Base-by-base conservation (phyloP, 2,329 filamentous ascomycete genomes). In the Akanthomyces uredinophilus region DNA sequence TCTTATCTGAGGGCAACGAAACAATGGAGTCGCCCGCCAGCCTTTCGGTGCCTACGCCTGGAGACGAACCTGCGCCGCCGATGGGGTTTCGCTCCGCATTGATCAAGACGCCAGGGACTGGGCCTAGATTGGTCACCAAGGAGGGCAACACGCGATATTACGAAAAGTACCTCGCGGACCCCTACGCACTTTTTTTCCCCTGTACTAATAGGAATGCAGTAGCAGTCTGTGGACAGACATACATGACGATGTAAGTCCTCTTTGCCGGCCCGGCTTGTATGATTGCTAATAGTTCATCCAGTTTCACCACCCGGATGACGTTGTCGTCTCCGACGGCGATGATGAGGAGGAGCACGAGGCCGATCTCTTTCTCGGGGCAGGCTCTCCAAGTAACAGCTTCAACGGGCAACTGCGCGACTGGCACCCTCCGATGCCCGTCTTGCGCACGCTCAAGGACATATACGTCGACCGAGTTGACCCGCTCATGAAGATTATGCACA, bases 201-300 rank as follows among this genome's bases (percentile, higher is more conserved):
- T 87, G 85, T 74, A 5, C 46, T 59, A 32, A 50, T 29, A 8
- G 14, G 18, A 1, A 4, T 59, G 1, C 10, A 51, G 57, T 13
- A 88, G 83, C 71, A 85, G 83, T 14, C 88, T 90, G 68, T 90
- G 86, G 86, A 83, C 86, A 18, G 87, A 81, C 63, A 78, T 90
- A 50, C 87, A 83, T 61, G 87, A 89, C 58, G 87, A 90, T 77
- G 84, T 85, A 71, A 64, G 75, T 65, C 62, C 35, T 50, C 32
- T 51, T 3, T 8, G 6, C 10, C 13, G 3, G 27, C 18, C n/a
- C 37, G 14, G 6, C 4, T 18, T 13, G 1, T 20, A 10, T 22
- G 7, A 13, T 35, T 37, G 27, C 13, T 22, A 1, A 43, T 32
- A 18, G 14, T 16, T 13, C n/a, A 41, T n/a, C 10, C 3, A 61